Base-by-base conservation (phyloP, 2,329 filamentous ascomycete genomes). In the Tolypocladium tundrense region DNA sequence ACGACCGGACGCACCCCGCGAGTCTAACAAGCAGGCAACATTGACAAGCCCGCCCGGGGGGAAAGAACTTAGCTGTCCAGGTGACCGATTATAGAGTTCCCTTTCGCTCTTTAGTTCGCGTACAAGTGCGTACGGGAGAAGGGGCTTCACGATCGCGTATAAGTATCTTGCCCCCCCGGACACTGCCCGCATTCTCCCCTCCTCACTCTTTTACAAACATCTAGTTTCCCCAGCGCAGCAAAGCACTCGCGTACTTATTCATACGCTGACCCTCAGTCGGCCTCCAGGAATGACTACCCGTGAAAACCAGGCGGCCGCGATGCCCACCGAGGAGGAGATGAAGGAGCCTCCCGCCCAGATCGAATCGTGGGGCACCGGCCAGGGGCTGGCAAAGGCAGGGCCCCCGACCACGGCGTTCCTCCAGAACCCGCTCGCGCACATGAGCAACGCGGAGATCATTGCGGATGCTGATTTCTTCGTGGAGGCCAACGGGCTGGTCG, bases 391-490 rank as follows among this genome's bases (percentile, higher is more conserved):
- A 3, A n/a, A 37, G 31, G 19, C 31, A 37, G 48, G n/a, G 19
- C 48, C 13, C 2, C 2, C 31, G 14, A 35, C 48, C 48, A 52
- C 48, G n/a, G 31, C 19, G 9, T 14, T 52, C 31, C 48, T 52
- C 19, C 31, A 37, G 16, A 72, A 73, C 41, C 71, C 71, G 0
- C 58, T 73, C 2, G 57, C 59, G 1, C 68, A 69, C 0, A 58
- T 72, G 63, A 69, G 62, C 3, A 58, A 62, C 2, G 65, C 69
- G 0, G 65, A 70, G 53, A 16, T 73, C 1, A 56, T 72, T 2
- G 64, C 64, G 0, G 73, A 75, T 8, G 74, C 73, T 3, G 68
- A 73, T 37, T 52, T 57, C 2, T 77, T 77, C 54, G 67, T 72
- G n/a, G 61, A 69, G 2, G 61, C 66, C 31, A 70, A 66, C 53